These are phyloP conservation scores for Allodekkera sacchari DNA, from an alignment of 805 yeast genomes.

Conservation along the genomic window DNA sequence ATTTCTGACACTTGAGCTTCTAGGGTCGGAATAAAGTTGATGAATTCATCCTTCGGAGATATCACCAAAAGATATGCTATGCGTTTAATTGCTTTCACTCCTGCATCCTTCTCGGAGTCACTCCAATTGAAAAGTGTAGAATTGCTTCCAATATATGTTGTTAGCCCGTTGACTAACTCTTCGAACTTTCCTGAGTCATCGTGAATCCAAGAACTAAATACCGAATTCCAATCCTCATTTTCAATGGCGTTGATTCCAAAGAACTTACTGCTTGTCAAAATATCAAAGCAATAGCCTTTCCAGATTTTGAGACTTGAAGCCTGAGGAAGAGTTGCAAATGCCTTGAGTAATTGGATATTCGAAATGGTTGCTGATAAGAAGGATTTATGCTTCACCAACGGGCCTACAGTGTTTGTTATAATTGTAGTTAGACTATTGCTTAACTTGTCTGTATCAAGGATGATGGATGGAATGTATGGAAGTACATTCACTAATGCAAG, in stretches of 20 bases:
- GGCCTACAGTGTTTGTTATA: conserved; percentile 42
- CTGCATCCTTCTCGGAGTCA: conserved; percentile 20
- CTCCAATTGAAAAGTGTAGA: conserved; percentile 36
- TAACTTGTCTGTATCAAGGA: conserved; percentile 57
- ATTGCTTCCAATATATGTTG: conserved; percentile 34
- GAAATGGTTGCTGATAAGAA: conserved; percentile 28
- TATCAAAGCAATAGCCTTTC: conserved; percentile 57
- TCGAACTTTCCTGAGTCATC: conserved; percentile 52
- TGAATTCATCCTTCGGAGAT: conserved; percentile 52
- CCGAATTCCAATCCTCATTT: conserved; percentile 40
- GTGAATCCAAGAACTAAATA: conserved; percentile 56
- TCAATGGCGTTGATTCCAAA: conserved; percentile 30
- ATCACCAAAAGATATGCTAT: conserved; percentile 56
- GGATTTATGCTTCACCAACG: conserved; percentile 41
- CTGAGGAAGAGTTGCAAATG: conserved; percentile 26
- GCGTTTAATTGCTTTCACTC: conserved; percentile 32
- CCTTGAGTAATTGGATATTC: conserved; percentile 36
- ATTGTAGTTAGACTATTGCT: conserved; percentile 41
- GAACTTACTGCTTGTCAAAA: conserved; percentile 52
- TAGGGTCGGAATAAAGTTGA: conserved; percentile 38
- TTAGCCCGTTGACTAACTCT: conserved; percentile 42
- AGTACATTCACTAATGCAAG: conserved; percentile 32
- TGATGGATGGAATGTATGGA: conserved; percentile 31
- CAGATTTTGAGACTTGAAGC: conserved; percentile 42
- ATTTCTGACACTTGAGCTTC: conserved; percentile 26